Base-by-base conservation (phyloP, 2,329 filamentous ascomycete species). In the Cordyceps farinosa region DNA sequence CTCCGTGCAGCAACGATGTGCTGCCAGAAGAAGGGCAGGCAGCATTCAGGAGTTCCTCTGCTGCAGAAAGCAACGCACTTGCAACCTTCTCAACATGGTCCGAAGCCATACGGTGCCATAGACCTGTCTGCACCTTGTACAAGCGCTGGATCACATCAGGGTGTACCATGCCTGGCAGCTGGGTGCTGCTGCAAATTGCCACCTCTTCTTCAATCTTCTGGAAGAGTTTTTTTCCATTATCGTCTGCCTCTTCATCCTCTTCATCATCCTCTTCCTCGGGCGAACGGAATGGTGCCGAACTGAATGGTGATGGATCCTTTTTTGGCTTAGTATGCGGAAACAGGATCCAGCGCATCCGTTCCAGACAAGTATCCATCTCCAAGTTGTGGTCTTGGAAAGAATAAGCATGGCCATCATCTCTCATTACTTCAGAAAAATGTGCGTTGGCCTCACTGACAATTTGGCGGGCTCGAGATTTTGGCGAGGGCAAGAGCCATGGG, bases 141-240 rank as follows among this genome's bases (percentile, higher is more conserved):
- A 78, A 68, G 0, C 66, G 66, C 2, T 66, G 67, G 22, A 75
- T 69, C 1, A 76, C 68, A 0, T 70, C 67, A 0, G 74, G 73
- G 52, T 77, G 75, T 13, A 73, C 48, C 8, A 77, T 65, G 0
- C 74, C 74, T 0, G 71, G 69, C 0, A 77, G 72, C 8, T 75
- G 70, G 15, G 67, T 71, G 1, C 69, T 70, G 36, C 72, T 69
- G 38, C 72, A 75, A 0, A 65, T 59, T 0, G 42, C 29, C 4
- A 77, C 67, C 32, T 74, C 67, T 1, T 55, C 47, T 2, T 66
- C 63, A 17, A 63, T 63, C 10, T 13, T 42, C 10, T 17, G 36
- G 17, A 59, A 50, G 2, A 61, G 10, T 27, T 29, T 5, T 15
- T 22, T n/a, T 17, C 29, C 42, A 13, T n/a, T 29, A 13, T 17